Percentiles rank a stretch among this genome's conserved stretches.
These are phyloP conservation scores for Eucalyptus cloeziana DNA, from an alignment of 345 rosid species.

Conservation along the genomic window DNA sequence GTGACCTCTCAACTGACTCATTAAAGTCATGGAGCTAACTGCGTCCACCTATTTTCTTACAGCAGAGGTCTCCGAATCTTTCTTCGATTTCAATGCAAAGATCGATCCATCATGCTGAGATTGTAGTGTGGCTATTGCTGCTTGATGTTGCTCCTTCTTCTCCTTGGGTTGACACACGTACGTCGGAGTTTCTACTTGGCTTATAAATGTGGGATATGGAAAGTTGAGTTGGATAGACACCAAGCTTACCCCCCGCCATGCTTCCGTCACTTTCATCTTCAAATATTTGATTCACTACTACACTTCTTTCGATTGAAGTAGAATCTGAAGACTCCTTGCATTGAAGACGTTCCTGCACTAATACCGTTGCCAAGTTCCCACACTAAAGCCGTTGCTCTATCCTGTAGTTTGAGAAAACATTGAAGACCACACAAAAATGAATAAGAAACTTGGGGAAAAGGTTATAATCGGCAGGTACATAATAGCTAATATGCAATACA, in stretches of 20 bases:
- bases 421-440: not conserved
- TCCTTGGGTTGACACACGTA: not conserved
- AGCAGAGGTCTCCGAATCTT: not conserved
- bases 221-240: not conserved
- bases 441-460: not conserved
- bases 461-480: not conserved
- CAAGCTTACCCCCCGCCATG: not conserved
- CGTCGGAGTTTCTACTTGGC: not conserved
- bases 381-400: not conserved
- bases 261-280: not conserved
- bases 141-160: not conserved
- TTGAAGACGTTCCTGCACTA: not conserved
- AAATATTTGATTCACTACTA: not conserved
- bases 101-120: not conserved
- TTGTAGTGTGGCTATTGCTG: not conserved
- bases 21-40: not conserved
- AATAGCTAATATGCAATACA: no score
- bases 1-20: not conserved
- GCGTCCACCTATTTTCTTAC: not conserved
- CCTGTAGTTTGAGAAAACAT: not conserved
- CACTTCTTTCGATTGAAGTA: not conserved
- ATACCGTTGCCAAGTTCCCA: not conserved
- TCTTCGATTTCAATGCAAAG: not conserved
- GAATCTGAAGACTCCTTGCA: not conserved
- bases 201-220: not conserved